Percentiles rank a stretch among this genome's conserved stretches.
Evolutionary conservation across 1,284 basidiomycete species (phyloP).

Genomic region (Moniliella sp.): DNA sequence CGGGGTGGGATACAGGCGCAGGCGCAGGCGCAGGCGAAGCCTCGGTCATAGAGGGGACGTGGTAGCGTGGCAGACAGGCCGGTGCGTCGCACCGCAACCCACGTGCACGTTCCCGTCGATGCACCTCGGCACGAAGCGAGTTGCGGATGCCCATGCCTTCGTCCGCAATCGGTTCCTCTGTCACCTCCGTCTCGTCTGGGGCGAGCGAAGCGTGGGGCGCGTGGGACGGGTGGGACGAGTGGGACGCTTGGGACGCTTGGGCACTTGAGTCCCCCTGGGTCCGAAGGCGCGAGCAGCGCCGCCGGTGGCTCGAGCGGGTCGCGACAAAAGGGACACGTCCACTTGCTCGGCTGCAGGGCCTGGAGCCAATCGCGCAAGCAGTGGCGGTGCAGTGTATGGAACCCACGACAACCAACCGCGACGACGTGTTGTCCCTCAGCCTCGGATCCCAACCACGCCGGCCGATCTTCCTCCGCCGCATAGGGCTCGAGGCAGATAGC

Average conservation of each 20-base stretch:
- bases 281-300: too few species aligned
- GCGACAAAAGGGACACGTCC: slow-evolving; percentile 29
- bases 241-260: too few species aligned
- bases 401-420: slow-evolving; percentile 20
- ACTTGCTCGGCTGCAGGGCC: slow-evolving; percentile 14
- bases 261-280: too few species aligned
- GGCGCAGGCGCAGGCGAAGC: too few species aligned
- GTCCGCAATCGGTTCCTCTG: not conserved
- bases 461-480: slow-evolving; percentile 15
- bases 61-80: slow-evolving; percentile 19
- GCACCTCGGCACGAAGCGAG: slow-evolving; percentile 17
- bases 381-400: slow-evolving; percentile 21
- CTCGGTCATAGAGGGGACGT: too few species aligned
- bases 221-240: too few species aligned
- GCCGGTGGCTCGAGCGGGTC: too few species aligned
- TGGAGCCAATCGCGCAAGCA: slow-evolving; percentile 25
- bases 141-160: not conserved
- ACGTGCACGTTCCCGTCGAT: slow-evolving; percentile 8
- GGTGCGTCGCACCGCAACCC: slow-evolving; percentile 24
- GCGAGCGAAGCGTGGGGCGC: too few species aligned
- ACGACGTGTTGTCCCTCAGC: slow-evolving; percentile 12
- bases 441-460: slow-evolving; percentile 14
- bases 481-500: slow-evolving; percentile 25
- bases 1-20: too few species aligned
- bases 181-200: too few species aligned